Percentiles rank a stretch among this genome's conserved stretches.
Conservation (phyloP, 179 eudicot genomes). For the Heliamphora pulchella region DNA sequence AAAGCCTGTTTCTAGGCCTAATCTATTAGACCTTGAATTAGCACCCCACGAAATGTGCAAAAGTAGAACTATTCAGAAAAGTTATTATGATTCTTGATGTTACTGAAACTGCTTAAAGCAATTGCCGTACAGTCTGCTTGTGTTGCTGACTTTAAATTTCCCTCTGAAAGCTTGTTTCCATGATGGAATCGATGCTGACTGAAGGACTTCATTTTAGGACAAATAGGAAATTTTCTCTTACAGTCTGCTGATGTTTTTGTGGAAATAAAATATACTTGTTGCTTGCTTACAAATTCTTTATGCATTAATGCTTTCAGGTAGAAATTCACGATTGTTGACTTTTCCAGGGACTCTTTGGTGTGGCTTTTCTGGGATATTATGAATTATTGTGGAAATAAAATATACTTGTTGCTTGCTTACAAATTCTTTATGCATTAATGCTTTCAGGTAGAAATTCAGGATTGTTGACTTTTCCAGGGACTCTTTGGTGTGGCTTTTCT, state of each 20-base stretch:
- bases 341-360: not conserved
- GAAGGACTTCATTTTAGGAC: not conserved
- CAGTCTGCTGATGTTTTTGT: not conserved
- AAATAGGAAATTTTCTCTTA: not conserved
- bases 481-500: not conserved
- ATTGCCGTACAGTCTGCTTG: not conserved
- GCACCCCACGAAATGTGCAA: not conserved
- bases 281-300: no score
- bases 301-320: constrained; percentile 1
- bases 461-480: not conserved
- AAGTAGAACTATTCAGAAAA: not conserved
- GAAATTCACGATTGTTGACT: not conserved
- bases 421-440: not conserved
- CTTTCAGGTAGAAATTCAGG: not conserved
- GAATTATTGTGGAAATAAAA: not conserved
- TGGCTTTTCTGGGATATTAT: not conserved
- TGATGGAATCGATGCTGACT: not conserved
- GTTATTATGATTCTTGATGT: not conserved
- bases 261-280: no score
- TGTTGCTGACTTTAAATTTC: not conserved
- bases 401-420: no score
- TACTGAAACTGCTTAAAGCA: not conserved
- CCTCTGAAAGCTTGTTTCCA: not conserved
- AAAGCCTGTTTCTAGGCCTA: not conserved
- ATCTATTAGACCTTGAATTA: not conserved